Evolutionary conservation across 441 rosid genomes (phyloP).

Genomic region (Rhodomyrtus psidioides): DNA sequence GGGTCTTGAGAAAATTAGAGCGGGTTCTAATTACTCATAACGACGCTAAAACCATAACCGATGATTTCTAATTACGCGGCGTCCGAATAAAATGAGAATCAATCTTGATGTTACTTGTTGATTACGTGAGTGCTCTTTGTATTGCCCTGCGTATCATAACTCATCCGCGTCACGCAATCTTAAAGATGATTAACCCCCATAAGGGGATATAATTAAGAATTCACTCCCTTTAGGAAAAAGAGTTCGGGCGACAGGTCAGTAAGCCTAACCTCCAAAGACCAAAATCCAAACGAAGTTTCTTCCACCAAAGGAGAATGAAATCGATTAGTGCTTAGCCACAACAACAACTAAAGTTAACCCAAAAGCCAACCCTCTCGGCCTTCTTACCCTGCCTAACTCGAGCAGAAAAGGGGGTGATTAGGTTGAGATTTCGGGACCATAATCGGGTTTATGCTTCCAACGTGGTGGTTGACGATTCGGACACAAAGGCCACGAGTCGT

Average conservation of each 20-base stretch:
- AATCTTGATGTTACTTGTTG: not conserved
- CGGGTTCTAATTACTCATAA: too few relatives aligned
- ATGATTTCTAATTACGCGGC: not conserved
- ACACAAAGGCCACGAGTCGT: constrained; percentile 3
- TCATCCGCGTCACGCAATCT: not conserved
- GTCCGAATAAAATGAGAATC: not conserved
- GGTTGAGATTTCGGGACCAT: not conserved
- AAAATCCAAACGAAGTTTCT: not conserved
- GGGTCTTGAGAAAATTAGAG: too few relatives aligned
- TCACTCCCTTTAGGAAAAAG: not conserved
- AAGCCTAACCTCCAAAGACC: not conserved
- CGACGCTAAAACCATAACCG: too few relatives aligned
- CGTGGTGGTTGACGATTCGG: constrained; percentile 33
- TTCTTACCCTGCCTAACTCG: constrained; percentile 26
- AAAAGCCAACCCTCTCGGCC: not conserved
- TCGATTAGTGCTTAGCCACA: not conserved
- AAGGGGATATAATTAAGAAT: not conserved
- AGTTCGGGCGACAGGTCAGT: not conserved
- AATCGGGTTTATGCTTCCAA: not conserved
- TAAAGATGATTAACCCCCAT: not conserved
- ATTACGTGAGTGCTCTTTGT: not conserved
- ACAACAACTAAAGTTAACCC: not conserved
- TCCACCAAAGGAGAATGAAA: not conserved
- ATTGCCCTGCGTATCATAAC: not conserved
- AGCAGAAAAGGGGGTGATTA: constrained; percentile 1